Base-by-base conservation (phyloP, 495 filamentous ascomycete genomes). In the Geoglossum glabrum region DNA sequence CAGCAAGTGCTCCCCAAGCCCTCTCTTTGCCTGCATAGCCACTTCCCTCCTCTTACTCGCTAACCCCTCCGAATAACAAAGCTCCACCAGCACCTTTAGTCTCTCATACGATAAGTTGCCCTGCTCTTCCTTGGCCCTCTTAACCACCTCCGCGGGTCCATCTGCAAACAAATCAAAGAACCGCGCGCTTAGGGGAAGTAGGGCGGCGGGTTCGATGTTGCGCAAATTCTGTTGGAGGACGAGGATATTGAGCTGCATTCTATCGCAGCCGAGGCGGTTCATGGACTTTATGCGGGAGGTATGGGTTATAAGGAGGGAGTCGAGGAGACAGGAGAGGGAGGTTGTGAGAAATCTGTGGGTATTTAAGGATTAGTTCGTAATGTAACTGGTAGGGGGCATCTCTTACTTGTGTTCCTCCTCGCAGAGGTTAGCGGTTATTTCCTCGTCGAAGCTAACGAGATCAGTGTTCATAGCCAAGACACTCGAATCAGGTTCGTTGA, bases 201-300 rank as follows among this genome's bases (percentile, higher is more conserved):
- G 76, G 3, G 84, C 81, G 3, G 80, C 73, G 3, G 68, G 71
- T 66, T 86, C 87, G 59, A 98, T 83, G 56, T 92, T 92, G 69
- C 90, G 93, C 55, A 98, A 76, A 61, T 95, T 95, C 63, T 97
- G 93, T 65, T 95, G 90, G 30, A 98, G 71, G 50, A 98, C 92
- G 9, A 94, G 74, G 49, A 97, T 86, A 64, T 97, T 93, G 30
- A 96, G 77, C 63, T 86, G 83, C 74, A 97, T 84, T 7, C 87
- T 77, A 23, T 79, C 76, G 61, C 82, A 86, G 17, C 93, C 92
- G 57, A 82, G 75, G 34, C 70, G 70, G 60, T 93, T 90, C 76
- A 93, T 82, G 1, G 76, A 76, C 34, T 78, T 76, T 50, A 89
- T 83, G 58, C 74, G 72, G 11, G 68, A 69, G 10, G 78, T 78